Base-by-base conservation (phyloP, 106 monocot genomes). In the Dendrobium nobile region DNA sequence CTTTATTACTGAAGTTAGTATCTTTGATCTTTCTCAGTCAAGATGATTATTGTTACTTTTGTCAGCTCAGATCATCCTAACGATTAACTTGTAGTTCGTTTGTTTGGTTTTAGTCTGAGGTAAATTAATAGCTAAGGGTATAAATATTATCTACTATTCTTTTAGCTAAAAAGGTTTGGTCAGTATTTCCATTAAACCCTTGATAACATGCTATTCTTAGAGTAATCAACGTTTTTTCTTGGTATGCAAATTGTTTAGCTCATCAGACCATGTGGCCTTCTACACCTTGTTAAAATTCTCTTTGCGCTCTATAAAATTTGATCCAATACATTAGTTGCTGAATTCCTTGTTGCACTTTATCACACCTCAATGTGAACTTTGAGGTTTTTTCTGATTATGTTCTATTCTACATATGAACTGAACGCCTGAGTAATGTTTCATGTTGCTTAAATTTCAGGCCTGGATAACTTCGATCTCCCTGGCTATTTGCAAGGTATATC, bases 381-480 rank as follows among this genome's bases (percentile, higher is more conserved):
- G 4, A 41, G 15, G 28, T 44, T 65, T 51, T 44, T 33, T 43
- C 37, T 65, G n/a, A 61, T 61, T 61, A 1, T 61, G 61, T 61
- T 19, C 42, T 67, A 37, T 64, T 74, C 24, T 33, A 16, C 11
- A 76, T 26, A 40, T 13, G 41, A 75, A 18, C 13, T 70, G 33
- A 56, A 7, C 18, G 7, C 10, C 31, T 42, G 67, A 28, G 20
- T 70, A 6, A 8, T 80, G 17, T 47, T 47, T 45, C 45, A 43
- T 47, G 19, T 84, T 78, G 37, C 27, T 73, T 45, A 4, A 56
- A 45, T 82, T 89, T 79, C 92, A 97, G 97, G 98, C 98, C 41
- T 98, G 94, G 98, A 40, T 98, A 28, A 86, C 88, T 37, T 85
- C 92, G 20, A 95, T 95, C 45, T 92, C 95, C 19, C 83, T 98